These are phyloP conservation scores for Fusarium xyrophilum DNA, from an alignment of 2,329 filamentous ascomycete species.

Conservation along the genomic window DNA sequence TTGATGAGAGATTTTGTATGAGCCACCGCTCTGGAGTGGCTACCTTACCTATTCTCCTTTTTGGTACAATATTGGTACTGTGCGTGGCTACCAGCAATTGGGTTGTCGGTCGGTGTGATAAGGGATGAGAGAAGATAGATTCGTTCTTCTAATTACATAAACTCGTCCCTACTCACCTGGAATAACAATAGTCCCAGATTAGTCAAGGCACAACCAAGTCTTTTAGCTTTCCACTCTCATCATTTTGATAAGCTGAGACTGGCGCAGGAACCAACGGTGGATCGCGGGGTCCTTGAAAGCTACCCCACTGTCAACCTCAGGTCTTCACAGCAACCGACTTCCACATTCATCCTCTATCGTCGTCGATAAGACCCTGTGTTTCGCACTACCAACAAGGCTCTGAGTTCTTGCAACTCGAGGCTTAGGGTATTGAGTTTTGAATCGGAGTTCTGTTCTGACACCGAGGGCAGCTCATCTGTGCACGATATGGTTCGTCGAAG, in stretches of 20 bases:
- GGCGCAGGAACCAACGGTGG: conserved; percentile 29
- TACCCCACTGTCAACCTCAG: conserved; percentile 28
- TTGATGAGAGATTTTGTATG: neutral
- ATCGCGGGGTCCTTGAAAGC: conserved; percentile 17
- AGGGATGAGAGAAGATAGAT: neutral
- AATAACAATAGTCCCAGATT: neutral
- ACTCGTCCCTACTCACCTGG: neutral
- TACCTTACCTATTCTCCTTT: neutral
- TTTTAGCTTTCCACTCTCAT: neutral
- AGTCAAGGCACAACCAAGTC: neutral
- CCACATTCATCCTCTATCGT: neutral
- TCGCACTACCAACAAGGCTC: neutral
- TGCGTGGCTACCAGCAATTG: neutral
- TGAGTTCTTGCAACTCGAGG: neutral
- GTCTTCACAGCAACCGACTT: conserved; percentile 18
- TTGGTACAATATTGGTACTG: neutral
- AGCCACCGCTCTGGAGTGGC: neutral
- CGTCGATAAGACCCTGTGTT: neutral
- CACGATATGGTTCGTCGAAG: conserved; percentile 42
- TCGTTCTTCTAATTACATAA: neutral
- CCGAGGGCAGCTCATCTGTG: neutral
- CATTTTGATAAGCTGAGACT: neutral
- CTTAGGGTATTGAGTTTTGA: too few relatives aligned
- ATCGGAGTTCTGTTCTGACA: neutral
- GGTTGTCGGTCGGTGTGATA: neutral